These are phyloP conservation scores for Lotmaria passim DNA, from an alignment of 208 protist genomes.

Conservation along the genomic window DNA sequence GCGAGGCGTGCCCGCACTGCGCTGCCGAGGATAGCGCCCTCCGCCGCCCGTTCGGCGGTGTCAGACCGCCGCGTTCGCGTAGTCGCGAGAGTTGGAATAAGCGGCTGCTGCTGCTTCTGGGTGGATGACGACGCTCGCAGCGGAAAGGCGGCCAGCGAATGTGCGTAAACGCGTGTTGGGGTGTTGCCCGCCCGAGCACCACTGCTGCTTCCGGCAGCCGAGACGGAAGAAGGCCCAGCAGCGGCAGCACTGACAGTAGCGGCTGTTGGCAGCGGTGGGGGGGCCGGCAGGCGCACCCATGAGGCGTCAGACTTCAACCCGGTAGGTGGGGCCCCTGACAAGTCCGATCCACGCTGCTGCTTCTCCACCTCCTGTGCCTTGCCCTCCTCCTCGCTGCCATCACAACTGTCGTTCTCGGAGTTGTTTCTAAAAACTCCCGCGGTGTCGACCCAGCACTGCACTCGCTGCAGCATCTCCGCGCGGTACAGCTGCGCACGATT, in stretches of 20 bases:
- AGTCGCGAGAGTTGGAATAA: neutral
- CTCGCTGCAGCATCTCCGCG: constrained; percentile 25
- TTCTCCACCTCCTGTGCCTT: neutral
- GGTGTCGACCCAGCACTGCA: constrained; percentile 14
- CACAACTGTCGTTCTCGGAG: neutral
- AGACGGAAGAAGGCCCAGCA: neutral
- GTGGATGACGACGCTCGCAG: constrained; percentile 1
- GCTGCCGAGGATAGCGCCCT: constrained; percentile 22
- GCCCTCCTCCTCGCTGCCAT: neutral
- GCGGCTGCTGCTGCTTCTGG: constrained; percentile 9
- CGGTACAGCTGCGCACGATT: constrained; percentile 33
- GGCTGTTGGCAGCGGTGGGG: too few relatives aligned
- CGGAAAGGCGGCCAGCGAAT: constrained; percentile 19
- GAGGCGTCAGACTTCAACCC: neutral
- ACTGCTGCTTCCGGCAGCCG: neutral
- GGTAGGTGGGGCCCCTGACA: neutral
- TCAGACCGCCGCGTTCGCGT: neutral
- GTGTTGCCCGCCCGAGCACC: neutral
- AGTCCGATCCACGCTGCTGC: neutral
- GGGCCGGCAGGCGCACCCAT: neutral
- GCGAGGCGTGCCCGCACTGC: constrained; percentile 9
- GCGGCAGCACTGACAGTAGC: too few relatives aligned
- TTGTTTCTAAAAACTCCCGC: neutral
- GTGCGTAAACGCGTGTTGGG: constrained; percentile 17
- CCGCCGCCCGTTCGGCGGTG: neutral